A percentile compares a stretch with the other conserved stretches of the same genome.
Conservation (phyloP, 2,329 filamentous ascomycete species). For the Botryotinia globosa region DNA sequence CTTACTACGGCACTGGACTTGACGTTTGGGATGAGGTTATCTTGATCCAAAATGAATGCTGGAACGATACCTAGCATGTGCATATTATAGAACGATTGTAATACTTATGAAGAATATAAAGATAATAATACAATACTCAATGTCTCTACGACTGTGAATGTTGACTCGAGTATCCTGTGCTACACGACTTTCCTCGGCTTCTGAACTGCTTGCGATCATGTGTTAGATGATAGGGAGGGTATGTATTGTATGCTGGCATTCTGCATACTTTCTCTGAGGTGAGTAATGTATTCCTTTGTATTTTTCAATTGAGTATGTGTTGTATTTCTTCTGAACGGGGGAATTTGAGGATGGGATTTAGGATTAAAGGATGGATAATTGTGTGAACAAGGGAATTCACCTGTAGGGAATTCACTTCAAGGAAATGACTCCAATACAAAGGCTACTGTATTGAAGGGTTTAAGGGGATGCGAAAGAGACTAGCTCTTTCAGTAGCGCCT, state of each 20-base stretch:
- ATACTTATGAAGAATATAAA: conserved; percentile 18
- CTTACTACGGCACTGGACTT: conserved; percentile 1
- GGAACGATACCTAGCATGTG: not conserved
- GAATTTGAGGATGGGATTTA: not conserved
- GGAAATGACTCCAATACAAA: too few species aligned
- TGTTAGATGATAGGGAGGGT: not conserved
- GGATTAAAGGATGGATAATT: not conserved
- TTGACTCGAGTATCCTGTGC: not conserved
- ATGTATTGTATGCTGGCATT: not conserved
- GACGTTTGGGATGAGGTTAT: conserved; percentile 4
- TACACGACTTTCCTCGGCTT: not conserved
- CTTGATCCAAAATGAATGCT: not conserved
- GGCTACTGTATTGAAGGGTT: too few species aligned
- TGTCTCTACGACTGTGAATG: not conserved
- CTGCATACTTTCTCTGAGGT: not conserved
- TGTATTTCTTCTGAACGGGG: not conserved
- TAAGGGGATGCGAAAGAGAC: too few species aligned
- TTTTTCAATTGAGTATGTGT: not conserved
- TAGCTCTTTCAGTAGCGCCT: too few species aligned
- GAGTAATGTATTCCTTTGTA: not conserved
- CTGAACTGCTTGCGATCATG: not conserved
- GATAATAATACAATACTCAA: not conserved
- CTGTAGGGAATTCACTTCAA: too few species aligned
- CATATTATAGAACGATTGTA: conserved; percentile 16
- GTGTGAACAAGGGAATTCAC: too few species aligned